phyloP scores from a whole-genome alignment of 495 filamentous ascomycete genomes.

The Trichoderma asperelloides region DNA sequence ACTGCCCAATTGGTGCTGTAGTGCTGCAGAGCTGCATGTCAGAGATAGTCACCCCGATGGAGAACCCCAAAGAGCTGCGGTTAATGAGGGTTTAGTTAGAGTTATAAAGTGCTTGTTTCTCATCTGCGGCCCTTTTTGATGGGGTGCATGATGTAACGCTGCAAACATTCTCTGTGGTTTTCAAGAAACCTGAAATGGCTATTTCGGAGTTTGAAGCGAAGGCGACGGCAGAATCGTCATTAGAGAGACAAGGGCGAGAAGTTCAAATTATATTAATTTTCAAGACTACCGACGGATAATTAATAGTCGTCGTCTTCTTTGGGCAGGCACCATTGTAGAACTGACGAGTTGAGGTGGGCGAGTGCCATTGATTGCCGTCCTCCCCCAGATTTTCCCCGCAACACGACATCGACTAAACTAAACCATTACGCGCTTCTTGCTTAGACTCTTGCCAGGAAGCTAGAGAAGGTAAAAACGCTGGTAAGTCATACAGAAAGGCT shows the following conservation, averaged over 20 bases:
- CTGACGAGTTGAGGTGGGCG: neutral
- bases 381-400: slow-evolving; percentile 5
- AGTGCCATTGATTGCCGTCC: neutral
- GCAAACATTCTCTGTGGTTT: neutral
- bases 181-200: neutral
- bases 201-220: neutral
- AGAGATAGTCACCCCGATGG: neutral
- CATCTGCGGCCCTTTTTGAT: neutral
- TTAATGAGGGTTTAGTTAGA: neutral
- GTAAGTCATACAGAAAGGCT: neutral
- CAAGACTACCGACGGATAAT: neutral
- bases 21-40: neutral
- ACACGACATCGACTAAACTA: neutral
- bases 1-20: neutral
- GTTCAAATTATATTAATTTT: neutral
- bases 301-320: neutral
- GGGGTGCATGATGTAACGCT: neutral
- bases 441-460: too few relatives aligned
- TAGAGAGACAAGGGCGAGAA: neutral
- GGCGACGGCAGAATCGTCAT: neutral
- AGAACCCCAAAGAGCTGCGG: neutral
- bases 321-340: neutral
- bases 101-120: too few relatives aligned
- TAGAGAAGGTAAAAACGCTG: too few relatives aligned
- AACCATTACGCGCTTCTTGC: neutral